A percentile compares a stretch with the other conserved stretches of the same genome.
These are phyloP conservation scores for Neonectria sp. DNA, from an alignment of 2,329 filamentous ascomycete species.

Conservation along the genomic window DNA sequence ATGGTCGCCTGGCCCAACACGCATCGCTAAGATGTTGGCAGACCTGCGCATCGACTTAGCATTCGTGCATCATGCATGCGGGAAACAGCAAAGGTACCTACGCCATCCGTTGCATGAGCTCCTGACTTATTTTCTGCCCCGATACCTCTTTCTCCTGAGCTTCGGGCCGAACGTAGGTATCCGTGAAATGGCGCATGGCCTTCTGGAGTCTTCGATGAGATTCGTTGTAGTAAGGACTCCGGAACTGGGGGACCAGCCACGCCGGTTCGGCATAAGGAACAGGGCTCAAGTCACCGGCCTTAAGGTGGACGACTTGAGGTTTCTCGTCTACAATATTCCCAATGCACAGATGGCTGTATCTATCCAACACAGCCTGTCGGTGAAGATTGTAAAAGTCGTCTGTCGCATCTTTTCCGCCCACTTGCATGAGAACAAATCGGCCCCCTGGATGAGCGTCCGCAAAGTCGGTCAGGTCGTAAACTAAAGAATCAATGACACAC, in stretches of 20 bases:
- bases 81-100: conserved; percentile 56
- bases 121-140: conserved; percentile 79
- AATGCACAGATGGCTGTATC: conserved; percentile 83
- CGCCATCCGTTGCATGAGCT: conserved; percentile 84
- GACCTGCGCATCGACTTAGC: not conserved
- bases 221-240: conserved; percentile 85
- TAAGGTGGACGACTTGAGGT: conserved; percentile 78
- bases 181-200: conserved; percentile 80
- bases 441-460: conserved; percentile 88
- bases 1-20: conserved; percentile 86
- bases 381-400: conserved; percentile 92
- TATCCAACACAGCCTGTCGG: conserved; percentile 86
- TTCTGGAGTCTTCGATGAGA: conserved; percentile 78
- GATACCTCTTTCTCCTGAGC: conserved; percentile 82
- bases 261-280: conserved; percentile 90
- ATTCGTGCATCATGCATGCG: not conserved
- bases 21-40: conserved; percentile 81
- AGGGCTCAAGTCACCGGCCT: conserved; percentile 79
- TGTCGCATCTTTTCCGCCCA: conserved; percentile 86
- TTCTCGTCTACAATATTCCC: conserved; percentile 83
- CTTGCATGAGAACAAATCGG: conserved; percentile 82
- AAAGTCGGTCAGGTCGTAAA: conserved; percentile 91
- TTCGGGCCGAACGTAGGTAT: conserved; percentile 80
- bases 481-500: conserved; percentile 88
- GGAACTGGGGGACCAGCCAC: conserved; percentile 84